Percentiles rank a stretch among this genome's conserved stretches.
Evolutionary conservation across 1,139 yeast species (phyloP).

Genomic region (Yamadazyma sp.): DNA sequence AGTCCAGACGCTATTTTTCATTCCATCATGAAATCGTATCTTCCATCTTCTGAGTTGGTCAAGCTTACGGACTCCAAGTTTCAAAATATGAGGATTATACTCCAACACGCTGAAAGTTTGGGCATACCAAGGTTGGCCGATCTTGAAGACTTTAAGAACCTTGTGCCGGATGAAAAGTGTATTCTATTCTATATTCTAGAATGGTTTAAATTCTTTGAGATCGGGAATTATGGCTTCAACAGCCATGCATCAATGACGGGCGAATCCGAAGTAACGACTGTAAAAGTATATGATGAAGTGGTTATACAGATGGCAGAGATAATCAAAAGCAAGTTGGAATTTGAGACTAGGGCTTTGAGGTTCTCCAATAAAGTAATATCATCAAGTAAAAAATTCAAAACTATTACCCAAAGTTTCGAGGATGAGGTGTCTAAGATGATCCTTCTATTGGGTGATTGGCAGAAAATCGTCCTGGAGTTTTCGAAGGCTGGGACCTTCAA

Average conservation of each 20-base stretch:
- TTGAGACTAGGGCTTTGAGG: conserved; percentile 32
- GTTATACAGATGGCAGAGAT: conserved; percentile 22
- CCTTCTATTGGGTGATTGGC: conserved; percentile 8
- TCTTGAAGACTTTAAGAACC: conserved; percentile 54
- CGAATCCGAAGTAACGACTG: neutral
- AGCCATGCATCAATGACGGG: neutral
- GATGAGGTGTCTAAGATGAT: conserved; percentile 5
- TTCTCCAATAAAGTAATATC: conserved; percentile 27
- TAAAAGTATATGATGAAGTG: conserved; percentile 19
- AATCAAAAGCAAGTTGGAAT: conserved; percentile 27
- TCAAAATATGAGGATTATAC: conserved; percentile 22
- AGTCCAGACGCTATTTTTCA: conserved; percentile 30
- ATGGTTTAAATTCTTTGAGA: conserved; percentile 57
- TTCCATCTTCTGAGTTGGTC: conserved; percentile 11
- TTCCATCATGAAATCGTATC: conserved; percentile 23
- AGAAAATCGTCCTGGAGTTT: neutral
- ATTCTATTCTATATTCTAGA: conserved; percentile 66
- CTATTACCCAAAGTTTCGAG: neutral
- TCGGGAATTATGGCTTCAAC: conserved; percentile 14
- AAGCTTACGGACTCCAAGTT: conserved; percentile 42
- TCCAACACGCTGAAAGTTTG: conserved; percentile 34
- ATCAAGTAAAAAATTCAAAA: conserved; percentile 10
- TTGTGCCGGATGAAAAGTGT: conserved; percentile 63
- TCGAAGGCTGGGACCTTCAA: conserved; percentile 1
- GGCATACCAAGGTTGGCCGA: conserved; percentile 61